Conservation (phyloP, 2,329 filamentous ascomycete genomes). For the Aspergillus clavatus region DNA sequence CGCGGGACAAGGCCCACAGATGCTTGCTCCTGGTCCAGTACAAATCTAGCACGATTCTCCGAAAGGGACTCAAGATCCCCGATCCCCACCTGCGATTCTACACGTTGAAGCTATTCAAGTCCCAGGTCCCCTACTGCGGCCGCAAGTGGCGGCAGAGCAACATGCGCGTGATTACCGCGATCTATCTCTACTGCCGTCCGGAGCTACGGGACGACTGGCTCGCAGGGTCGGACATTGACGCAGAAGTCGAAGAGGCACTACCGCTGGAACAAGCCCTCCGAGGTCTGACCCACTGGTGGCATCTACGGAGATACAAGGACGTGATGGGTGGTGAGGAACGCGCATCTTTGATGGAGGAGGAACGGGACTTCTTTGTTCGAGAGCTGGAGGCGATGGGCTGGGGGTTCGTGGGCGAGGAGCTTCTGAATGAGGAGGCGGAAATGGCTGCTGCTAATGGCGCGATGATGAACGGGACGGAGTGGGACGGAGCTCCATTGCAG, state of each 20-base stretch:
- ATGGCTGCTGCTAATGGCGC: constrained; percentile 20
- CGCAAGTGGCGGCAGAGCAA: constrained; percentile 97
- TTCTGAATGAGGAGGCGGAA: constrained; percentile 27
- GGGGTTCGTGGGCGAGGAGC: constrained; percentile 39
- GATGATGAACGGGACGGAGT: constrained; percentile 30
- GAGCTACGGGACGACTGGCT: constrained; percentile 95
- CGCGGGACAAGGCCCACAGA: constrained; percentile 90
- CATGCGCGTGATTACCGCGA: constrained; percentile 97
- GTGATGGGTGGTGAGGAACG: constrained; percentile 56
- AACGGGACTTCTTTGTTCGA: constrained; percentile 73
- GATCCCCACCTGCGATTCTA: constrained; percentile 84
- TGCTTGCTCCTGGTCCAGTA: constrained; percentile 92
- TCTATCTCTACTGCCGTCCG: constrained; percentile 88
- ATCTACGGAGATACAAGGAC: constrained; percentile 75
- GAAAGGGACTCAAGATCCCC: constrained; percentile 85
- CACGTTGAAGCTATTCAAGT: constrained; percentile 97
- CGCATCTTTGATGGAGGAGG: constrained; percentile 59
- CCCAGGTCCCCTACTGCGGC: constrained; percentile 95
- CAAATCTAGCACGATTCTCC: constrained; percentile 87
- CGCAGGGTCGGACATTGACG: constrained; percentile 80
- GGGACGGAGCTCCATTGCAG: constrained; percentile 34
- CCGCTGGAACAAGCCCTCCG: constrained; percentile 87
- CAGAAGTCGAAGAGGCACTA: constrained; percentile 86
- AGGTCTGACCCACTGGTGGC: constrained; percentile 91
- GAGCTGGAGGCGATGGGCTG: constrained; percentile 69